A percentile compares a stretch with the other conserved stretches of the same genome.
These are phyloP conservation scores for Orbilia javanica DNA, from an alignment of 2,329 filamentous ascomycete species.

Conservation along the genomic window DNA sequence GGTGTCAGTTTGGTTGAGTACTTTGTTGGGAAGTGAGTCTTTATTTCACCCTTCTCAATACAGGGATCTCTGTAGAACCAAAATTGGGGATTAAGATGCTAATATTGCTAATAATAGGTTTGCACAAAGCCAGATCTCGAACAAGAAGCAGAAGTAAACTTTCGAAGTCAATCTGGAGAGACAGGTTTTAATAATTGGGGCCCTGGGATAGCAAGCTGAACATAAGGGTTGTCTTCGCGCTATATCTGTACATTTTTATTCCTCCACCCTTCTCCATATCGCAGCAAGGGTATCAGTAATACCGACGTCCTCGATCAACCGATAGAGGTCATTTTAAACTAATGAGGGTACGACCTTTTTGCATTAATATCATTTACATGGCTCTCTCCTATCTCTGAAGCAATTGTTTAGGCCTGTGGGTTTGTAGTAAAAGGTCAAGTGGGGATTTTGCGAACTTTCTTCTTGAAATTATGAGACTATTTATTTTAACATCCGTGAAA, in stretches of 20 bases:
- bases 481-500: too few relatives aligned
- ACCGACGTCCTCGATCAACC: neutral
- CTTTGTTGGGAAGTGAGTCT: slow-evolving; percentile 48
- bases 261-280: neutral
- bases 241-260: slow-evolving; percentile 17
- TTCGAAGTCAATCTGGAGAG: neutral
- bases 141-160: slow-evolving; percentile 46
- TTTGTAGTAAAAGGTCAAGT: neutral
- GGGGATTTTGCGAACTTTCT: neutral
- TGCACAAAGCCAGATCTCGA: slow-evolving; percentile 34
- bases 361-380: neutral
- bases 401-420: neutral
- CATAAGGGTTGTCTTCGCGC: neutral
- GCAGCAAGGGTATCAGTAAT: neutral
- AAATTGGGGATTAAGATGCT: slow-evolving; percentile 9
- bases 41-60: neutral
- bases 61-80: neutral
- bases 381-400: neutral
- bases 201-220: neutral
- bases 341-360: neutral
- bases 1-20: slow-evolving; percentile 55
- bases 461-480: too few relatives aligned
- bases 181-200: neutral
- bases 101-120: slow-evolving; percentile 15
- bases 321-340: neutral